These are phyloP conservation scores for Cymodocea nodosa DNA, from an alignment of 116 monocot species.

Conservation along the genomic window DNA sequence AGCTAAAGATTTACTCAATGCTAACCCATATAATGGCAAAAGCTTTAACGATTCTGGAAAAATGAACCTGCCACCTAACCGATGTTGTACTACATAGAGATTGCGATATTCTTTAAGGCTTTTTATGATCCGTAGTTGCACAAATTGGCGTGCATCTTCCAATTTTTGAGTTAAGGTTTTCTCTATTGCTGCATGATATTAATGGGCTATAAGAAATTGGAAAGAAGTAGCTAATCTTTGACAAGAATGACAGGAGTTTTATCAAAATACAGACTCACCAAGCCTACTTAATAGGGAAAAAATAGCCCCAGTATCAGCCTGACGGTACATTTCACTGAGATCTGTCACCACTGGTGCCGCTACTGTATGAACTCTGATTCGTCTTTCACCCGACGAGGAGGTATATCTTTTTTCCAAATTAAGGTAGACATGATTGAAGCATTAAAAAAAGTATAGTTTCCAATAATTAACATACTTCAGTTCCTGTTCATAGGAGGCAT, in stretches of 20 bases:
- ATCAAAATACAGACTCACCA: slow-evolving; percentile 27
- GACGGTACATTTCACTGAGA: slow-evolving; percentile 91
- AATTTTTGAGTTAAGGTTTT: slow-evolving; percentile 70
- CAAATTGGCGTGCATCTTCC: slow-evolving; percentile 72
- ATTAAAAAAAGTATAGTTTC: too few relatives aligned
- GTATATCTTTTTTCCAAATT: slow-evolving; percentile 56
- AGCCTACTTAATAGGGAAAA: slow-evolving; percentile 63
- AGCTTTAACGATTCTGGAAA: slow-evolving; percentile 82
- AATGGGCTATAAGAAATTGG: not conserved
- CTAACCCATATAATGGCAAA: slow-evolving; percentile 66
- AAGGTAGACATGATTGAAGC: slow-evolving; percentile 18
- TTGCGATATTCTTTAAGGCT: slow-evolving; percentile 91
- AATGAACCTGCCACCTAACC: slow-evolving; percentile 73
- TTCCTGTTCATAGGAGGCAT: too few relatives aligned
- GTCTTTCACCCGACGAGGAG: slow-evolving; percentile 90
- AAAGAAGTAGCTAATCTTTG: not conserved
- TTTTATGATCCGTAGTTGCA: slow-evolving; percentile 77
- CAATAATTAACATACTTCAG: too few relatives aligned
- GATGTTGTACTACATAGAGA: slow-evolving; percentile 81
- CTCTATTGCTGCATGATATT: slow-evolving; percentile 58
- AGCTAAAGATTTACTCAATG: slow-evolving; percentile 66
- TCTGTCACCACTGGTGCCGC: slow-evolving; percentile 94
- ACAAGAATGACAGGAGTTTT: slow-evolving; percentile 2
- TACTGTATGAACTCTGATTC: slow-evolving; percentile 87
- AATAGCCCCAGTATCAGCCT: slow-evolving; percentile 85